Base-by-base conservation (phyloP, 2,329 filamentous ascomycete species). In the Apiospora aurea region DNA sequence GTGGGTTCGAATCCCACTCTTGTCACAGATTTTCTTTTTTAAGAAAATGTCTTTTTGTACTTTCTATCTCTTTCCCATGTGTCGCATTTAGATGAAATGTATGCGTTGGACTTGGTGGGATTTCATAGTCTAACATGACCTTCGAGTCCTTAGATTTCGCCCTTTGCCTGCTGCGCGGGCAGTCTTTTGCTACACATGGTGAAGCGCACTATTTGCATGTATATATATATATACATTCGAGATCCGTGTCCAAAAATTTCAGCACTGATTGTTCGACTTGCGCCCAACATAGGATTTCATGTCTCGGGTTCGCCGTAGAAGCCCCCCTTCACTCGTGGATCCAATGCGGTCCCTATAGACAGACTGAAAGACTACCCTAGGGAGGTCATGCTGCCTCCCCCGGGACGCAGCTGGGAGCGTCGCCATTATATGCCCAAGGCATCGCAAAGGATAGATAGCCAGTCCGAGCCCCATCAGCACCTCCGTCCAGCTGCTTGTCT, bases 1-100 rank as follows among this genome's bases (percentile, higher is more conserved):
- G 61, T 67, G 61, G 61, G 61, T 67, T 67, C 61, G 61, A 67
- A 67, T 67, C 61, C 61, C 61, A 67, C 61, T 67, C 61, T 67
- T 67, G 61, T 67, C 61, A 67, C 10, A 16, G n/a, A 16, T 8
- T 13, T 10, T 2, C 44, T 4, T 43, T 66, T 2, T 5, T 0
- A n/a, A n/a, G n/a, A 4, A 53, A 1, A 26, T 13, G 7, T 43
- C 41, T 43, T 43, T 43, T 43, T 14, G 8, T 8, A 29, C 13
- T 14, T 43, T 43, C 10, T 43, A 11, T 43, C 41, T 14, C 41
- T 14, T 43, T 43, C 41, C 41, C 7, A 2, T 43, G 41, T 43
- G 41, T 43, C 41, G 41, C 41, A 8, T 14, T 10, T 43, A 43
- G 41, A 13, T 13, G 2, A 43, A 43, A 16, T 46, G 18, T 5